These are phyloP conservation scores for Aspergillus clavatus DNA, from an alignment of 2,329 filamentous ascomycete genomes.

Conservation along the genomic window DNA sequence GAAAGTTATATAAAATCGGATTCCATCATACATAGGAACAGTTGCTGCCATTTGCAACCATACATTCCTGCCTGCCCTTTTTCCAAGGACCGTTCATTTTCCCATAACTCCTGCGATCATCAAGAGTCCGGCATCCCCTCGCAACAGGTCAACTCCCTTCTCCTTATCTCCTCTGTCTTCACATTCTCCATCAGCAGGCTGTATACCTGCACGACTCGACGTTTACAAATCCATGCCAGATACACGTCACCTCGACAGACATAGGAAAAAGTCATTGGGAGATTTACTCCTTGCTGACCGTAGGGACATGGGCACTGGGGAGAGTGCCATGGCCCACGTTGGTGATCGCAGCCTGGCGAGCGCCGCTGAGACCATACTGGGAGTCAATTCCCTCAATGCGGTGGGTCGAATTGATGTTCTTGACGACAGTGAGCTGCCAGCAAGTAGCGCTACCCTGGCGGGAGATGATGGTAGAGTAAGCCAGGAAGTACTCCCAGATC, in stretches of 20 bases:
- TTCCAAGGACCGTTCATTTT: neutral
- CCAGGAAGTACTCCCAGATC: slow-evolving; percentile 92
- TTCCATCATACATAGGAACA: slow-evolving; percentile 19
- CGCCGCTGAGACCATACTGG: slow-evolving; percentile 65
- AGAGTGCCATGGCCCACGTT: slow-evolving; percentile 31
- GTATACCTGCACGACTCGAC: neutral
- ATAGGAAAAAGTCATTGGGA: neutral
- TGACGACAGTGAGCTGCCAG: slow-evolving; percentile 81
- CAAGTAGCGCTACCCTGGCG: slow-evolving; percentile 80
- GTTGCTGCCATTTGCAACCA: slow-evolving; percentile 1
- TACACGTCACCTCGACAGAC: neutral
- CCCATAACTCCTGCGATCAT: slow-evolving; percentile 1
- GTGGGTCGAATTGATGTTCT: slow-evolving; percentile 86
- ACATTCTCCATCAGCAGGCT: neutral
- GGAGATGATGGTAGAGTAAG: slow-evolving; percentile 76
- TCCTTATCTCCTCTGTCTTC: neutral
- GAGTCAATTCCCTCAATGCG: slow-evolving; percentile 67
- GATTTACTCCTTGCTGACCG: slow-evolving; percentile 27
- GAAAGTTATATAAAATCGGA: slow-evolving; percentile 13
- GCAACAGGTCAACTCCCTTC: neutral
- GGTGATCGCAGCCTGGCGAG: slow-evolving; percentile 49
- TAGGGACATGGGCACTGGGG: slow-evolving; percentile 32
- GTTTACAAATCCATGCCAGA: too few species aligned
- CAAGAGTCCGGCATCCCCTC: neutral
- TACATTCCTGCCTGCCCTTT: slow-evolving; percentile 3